Evolutionary conservation across 257 asterid species (phyloP).

Genomic region (Primulina eburnea): DNA sequence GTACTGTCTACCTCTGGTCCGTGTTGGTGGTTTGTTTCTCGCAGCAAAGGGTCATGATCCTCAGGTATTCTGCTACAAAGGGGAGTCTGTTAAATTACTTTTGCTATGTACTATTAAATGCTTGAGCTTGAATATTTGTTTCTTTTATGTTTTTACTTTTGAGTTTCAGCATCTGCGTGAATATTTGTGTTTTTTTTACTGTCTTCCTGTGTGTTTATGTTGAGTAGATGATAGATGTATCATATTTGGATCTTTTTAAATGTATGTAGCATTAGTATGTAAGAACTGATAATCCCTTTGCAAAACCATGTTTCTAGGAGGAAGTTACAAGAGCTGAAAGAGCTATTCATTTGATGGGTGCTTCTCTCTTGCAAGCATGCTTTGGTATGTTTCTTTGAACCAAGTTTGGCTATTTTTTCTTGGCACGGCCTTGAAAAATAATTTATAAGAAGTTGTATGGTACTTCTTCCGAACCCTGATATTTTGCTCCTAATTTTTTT

Average conservation of each 20-base stretch:
- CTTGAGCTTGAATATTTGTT: slow-evolving; percentile 11
- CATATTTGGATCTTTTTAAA: slow-evolving; percentile 8
- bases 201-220: background rate
- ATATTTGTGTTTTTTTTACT: background rate
- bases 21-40: slow-evolving; percentile 85
- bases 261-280: slow-evolving; percentile 8
- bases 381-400: slow-evolving; percentile 46
- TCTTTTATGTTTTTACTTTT: background rate
- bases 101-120: slow-evolving; percentile 15
- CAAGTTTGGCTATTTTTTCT: background rate
- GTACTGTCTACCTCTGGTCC: slow-evolving; percentile 88
- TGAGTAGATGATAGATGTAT: background rate
- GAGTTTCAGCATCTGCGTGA: background rate
- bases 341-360: slow-evolving; percentile 82
- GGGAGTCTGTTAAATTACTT: slow-evolving; percentile 5
- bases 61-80: slow-evolving; percentile 42
- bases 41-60: slow-evolving; percentile 97
- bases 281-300: slow-evolving; percentile 5
- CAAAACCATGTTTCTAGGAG: slow-evolving; percentile 46
- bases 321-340: slow-evolving; percentile 79
- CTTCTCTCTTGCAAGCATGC: slow-evolving; percentile 65
- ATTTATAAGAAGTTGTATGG: background rate
- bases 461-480: background rate
- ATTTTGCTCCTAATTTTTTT: background rate
- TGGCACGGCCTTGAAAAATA: no score